phyloP scores from a whole-genome alignment of 2,329 filamentous ascomycete genomes.

The Fonsecaea nubica region DNA sequence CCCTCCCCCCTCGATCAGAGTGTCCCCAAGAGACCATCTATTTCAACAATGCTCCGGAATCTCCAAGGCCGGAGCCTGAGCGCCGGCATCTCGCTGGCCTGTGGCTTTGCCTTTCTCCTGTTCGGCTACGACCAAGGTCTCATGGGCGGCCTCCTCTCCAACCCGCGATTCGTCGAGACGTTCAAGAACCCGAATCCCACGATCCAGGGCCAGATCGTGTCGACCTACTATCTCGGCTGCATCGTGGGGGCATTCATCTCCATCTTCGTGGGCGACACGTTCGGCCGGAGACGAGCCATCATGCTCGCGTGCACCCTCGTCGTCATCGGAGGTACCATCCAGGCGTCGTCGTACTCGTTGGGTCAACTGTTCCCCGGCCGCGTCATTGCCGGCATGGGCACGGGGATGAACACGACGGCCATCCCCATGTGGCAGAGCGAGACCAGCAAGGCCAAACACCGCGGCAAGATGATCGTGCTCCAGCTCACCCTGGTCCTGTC shows the following conservation, averaged over 20 bases:
- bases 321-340: conserved; percentile 53
- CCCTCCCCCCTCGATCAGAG: not conserved
- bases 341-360: conserved; percentile 51
- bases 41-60: not conserved
- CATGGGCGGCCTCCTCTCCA: conserved; percentile 45
- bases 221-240: conserved; percentile 59
- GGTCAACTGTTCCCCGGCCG: conserved; percentile 55
- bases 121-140: conserved; percentile 49
- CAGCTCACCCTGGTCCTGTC: conserved; percentile 30
- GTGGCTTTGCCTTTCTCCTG: conserved; percentile 59
- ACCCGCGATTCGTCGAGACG: conserved; percentile 40
- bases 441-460: conserved; percentile 51
- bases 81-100: conserved; percentile 16
- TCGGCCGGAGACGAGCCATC: conserved; percentile 53
- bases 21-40: not conserved
- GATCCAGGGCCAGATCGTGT: conserved; percentile 59
- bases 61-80: conserved; percentile 12
- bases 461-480: conserved; percentile 49
- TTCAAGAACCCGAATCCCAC: conserved; percentile 46
- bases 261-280: conserved; percentile 47
- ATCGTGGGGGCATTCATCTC: conserved; percentile 29
- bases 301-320: conserved; percentile 52
- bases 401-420: conserved; percentile 44
- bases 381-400: conserved; percentile 54
- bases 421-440: conserved; percentile 54